These are phyloP conservation scores for Ceratocystis colombiana DNA, from an alignment of 2,329 filamentous ascomycete species.

Conservation along the genomic window DNA sequence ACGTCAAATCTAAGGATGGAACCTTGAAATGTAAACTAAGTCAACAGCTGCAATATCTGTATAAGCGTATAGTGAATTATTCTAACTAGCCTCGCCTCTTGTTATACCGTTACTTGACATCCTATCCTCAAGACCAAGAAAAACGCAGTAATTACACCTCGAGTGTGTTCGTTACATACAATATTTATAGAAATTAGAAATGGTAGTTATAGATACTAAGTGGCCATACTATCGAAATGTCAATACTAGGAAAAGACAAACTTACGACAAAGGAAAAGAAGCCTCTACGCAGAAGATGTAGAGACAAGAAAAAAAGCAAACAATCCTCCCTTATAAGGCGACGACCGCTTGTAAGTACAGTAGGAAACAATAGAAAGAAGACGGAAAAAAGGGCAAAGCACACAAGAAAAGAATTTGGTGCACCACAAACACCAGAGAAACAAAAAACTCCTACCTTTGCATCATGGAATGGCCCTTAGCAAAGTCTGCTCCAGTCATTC, in stretches of 20 bases:
- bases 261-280: background rate
- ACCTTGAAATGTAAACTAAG: too few relatives aligned
- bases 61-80: too few relatives aligned
- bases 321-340: constrained; percentile 4
- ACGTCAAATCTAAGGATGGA: too few relatives aligned
- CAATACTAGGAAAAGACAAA: background rate
- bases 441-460: background rate
- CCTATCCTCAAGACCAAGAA: too few relatives aligned
- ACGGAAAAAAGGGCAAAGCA: background rate
- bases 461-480: constrained; percentile 10
- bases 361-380: constrained; percentile 2
- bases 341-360: background rate
- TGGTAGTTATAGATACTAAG: background rate
- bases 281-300: constrained; percentile 8
- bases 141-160: too few relatives aligned
- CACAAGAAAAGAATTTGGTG: too few relatives aligned
- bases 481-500: constrained; percentile 4
- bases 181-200: too few relatives aligned
- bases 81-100: too few relatives aligned
- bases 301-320: constrained; percentile 14
- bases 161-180: too few relatives aligned
- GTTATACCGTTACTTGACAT: too few relatives aligned
- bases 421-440: background rate
- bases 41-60: too few relatives aligned
- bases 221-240: background rate